Percentiles rank a stretch among this genome's conserved stretches.
phyloP scores from a whole-genome alignment of 805 yeast species.

The Wickerhamiella australiensis region DNA sequence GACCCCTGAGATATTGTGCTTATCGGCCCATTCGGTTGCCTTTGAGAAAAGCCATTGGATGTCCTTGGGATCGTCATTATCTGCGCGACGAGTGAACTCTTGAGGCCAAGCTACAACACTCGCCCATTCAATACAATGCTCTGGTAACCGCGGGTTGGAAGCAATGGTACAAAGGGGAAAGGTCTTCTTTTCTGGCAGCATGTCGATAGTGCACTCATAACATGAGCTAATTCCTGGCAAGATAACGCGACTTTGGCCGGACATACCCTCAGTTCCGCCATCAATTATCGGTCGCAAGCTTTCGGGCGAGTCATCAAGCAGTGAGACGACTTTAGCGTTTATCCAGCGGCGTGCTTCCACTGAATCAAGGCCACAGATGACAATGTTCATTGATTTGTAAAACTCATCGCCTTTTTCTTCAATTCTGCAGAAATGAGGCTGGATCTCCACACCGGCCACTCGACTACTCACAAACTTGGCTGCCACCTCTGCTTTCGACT shows the following conservation, averaged over 20 bases:
- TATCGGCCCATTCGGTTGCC: slow-evolving; percentile 47
- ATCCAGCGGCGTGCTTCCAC: slow-evolving; percentile 89
- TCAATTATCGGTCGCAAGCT: slow-evolving; percentile 61
- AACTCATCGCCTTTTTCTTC: slow-evolving; percentile 51
- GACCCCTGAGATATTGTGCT: slow-evolving; percentile 58
- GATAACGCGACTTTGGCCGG: slow-evolving; percentile 82
- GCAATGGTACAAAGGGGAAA: slow-evolving; percentile 92
- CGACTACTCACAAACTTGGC: slow-evolving; percentile 42
- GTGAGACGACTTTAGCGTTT: slow-evolving; percentile 50
- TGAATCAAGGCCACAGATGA: slow-evolving; percentile 80
- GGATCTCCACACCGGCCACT: slow-evolving; percentile 33
- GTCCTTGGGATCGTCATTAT: slow-evolving; percentile 57
- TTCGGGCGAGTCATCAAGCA: slow-evolving; percentile 45
- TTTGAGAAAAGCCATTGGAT: slow-evolving; percentile 48
- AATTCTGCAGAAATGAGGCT: slow-evolving; percentile 53
- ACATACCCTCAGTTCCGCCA: slow-evolving; percentile 92
- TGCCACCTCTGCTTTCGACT: slow-evolving; percentile 55
- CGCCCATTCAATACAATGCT: slow-evolving; percentile 91
- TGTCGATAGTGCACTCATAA: slow-evolving; percentile 78
- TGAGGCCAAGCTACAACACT: slow-evolving; percentile 61
- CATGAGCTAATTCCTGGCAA: slow-evolving; percentile 79
- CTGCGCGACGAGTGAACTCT: slow-evolving; percentile 34
- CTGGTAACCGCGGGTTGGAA: slow-evolving; percentile 85
- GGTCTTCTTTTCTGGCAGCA: slow-evolving; percentile 46
- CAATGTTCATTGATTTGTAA: slow-evolving; percentile 54